Base-by-base conservation (phyloP, 148 eudicot genomes). In the Diospyros kaki region DNA sequence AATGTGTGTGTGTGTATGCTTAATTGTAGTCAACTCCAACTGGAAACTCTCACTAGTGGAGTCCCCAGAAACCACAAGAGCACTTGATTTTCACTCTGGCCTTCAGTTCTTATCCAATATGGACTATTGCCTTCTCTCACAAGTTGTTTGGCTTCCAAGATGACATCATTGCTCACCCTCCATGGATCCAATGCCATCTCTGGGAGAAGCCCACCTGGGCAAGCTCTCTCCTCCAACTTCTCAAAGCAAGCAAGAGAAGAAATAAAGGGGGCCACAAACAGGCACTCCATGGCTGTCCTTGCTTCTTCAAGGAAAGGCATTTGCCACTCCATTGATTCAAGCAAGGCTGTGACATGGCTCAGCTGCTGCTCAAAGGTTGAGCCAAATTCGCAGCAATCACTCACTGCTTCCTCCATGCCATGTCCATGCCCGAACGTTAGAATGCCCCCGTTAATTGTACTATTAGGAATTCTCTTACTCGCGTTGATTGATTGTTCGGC, bases 271-370 rank as follows among this genome's bases (percentile, higher is more conserved):
- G 77, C 75, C 52, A 81, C 77, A 71, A 83, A 86, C 1, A 83
- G 81, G 60, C 79, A 43, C 71, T 86, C 84, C 80, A 83, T 69
- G 28, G 84, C 82, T 10, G 58, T 69, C 71, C 84, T 86, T 45
- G 81, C 88, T 65, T 83, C 88, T 6, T 43, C 63, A 13, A 74
- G 75, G 59, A 7, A 9, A 43, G 84, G 86, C 63, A 81, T 78
- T 44, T 59, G 65, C 42, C 7, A 53, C 58, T 86, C 82, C 73
- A 86, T 78, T 8, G 86, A 81, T n/a, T 83, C 81, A 0, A 75
- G 71, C 13, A 86, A 48, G 2, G 81, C 76, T 9, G 73, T 61
- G 74, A 63, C 59, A 28, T 48, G 63, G 12, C 63, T 66, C 54
- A 76, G 18, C 64, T 61, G 54, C 18, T 60, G 77, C 28, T 76